A percentile compares a stretch with the other conserved stretches of the same genome.
These are phyloP conservation scores for Hypoxylon subgilvum DNA, from an alignment of 495 filamentous ascomycete species.

Conservation along the genomic window DNA sequence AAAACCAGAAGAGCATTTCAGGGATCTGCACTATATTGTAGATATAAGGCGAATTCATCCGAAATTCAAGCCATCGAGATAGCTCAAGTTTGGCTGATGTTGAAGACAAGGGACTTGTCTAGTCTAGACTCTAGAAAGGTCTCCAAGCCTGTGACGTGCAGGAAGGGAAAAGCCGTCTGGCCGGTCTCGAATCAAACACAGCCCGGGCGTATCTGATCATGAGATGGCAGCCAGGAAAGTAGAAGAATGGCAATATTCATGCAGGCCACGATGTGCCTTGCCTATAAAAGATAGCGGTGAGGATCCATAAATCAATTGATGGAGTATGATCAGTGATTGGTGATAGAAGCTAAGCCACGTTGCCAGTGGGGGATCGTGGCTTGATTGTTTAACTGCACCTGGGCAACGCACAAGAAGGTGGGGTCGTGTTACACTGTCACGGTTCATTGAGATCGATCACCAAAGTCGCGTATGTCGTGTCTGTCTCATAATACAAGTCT, in stretches of 20 bases:
- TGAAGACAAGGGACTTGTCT: slow-evolving; percentile 6
- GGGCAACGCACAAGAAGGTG: not conserved
- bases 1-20: not conserved
- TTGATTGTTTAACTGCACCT: not conserved
- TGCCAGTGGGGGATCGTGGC: slow-evolving; percentile 22
- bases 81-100: slow-evolving; percentile 5
- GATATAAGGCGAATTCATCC: slow-evolving; percentile 16
- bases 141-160: slow-evolving; percentile 17
- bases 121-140: not conserved
- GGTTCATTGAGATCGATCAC: too few species aligned
- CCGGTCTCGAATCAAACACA: too few species aligned
- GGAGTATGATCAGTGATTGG: too few species aligned
- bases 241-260: not conserved
- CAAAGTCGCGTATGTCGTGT: too few species aligned
- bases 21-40: slow-evolving; percentile 19
- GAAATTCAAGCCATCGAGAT: slow-evolving; percentile 9
- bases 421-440: not conserved
- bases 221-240: too few species aligned
- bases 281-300: too few species aligned
- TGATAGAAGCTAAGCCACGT: slow-evolving; percentile 17
- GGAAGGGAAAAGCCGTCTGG: slow-evolving; percentile 13
- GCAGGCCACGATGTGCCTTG: too few species aligned
- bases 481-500: too few species aligned
- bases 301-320: too few species aligned
- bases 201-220: too few species aligned